Percentiles rank a stretch among this genome's conserved stretches.
phyloP scores from a whole-genome alignment of 805 yeast genomes.

The Ogataea zsoltii region DNA sequence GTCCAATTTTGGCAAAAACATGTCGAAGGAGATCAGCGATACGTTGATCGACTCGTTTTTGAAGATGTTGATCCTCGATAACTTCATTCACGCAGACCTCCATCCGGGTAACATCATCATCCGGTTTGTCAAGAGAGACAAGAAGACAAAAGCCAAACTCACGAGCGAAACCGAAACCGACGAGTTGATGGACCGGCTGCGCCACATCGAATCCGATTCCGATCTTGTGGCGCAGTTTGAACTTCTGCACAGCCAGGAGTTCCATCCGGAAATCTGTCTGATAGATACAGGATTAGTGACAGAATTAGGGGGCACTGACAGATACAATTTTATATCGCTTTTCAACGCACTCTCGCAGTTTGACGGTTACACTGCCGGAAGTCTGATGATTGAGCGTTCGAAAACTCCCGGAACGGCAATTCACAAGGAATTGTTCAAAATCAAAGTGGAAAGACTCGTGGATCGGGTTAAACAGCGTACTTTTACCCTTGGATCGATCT shows the following conservation, averaged over 20 bases:
- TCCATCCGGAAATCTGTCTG: conserved; percentile 83
- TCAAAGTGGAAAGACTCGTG: conserved; percentile 83
- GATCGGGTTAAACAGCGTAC: conserved; percentile 81
- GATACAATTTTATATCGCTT: conserved; percentile 84
- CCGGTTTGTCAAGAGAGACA: conserved; percentile 42
- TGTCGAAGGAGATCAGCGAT: conserved; percentile 72
- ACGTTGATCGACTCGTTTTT: conserved; percentile 88
- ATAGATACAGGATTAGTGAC: conserved; percentile 94
- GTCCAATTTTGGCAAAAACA: conserved; percentile 41
- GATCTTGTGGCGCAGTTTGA: conserved; percentile 43
- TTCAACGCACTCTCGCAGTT: conserved; percentile 87
- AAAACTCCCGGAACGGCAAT: conserved; percentile 92
- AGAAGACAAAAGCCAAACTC: conserved; percentile 40
- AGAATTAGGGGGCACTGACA: conserved; percentile 72
- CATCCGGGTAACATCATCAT: conserved; percentile 93
- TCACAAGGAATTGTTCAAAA: conserved; percentile 80
- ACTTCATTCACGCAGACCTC: conserved; percentile 93
- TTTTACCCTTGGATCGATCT: conserved; percentile 86
- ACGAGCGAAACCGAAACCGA: conserved; percentile 50
- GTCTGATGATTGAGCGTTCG: conserved; percentile 91
- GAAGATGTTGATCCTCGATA: conserved; percentile 89
- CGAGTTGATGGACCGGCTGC: conserved; percentile 43
- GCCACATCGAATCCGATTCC: conserved; percentile 34
- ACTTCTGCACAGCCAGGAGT: conserved; percentile 53
- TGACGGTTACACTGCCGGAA: conserved; percentile 94